Evolutionary conservation across 129 eudicot genomes (phyloP).

Genomic region (Artemisia tridentata): DNA sequence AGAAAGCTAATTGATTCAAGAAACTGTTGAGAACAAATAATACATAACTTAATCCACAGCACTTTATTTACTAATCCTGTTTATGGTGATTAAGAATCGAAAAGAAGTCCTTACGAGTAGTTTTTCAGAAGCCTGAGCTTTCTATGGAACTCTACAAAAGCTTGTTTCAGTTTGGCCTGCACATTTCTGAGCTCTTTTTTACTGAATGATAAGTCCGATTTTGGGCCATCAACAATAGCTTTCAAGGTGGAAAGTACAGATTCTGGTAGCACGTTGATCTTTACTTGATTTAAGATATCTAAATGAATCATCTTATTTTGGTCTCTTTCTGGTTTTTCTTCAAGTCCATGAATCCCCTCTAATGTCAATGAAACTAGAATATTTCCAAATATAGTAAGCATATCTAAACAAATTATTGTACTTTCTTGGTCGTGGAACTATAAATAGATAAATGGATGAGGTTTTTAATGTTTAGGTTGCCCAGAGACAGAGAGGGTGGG

Average conservation of each 20-base stretch:
- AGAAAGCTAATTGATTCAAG: constrained; percentile 64
- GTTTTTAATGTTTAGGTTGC: no score
- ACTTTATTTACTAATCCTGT: neutral
- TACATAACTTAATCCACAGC: neutral
- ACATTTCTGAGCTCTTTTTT: constrained; percentile 43
- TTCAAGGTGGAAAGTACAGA: constrained; percentile 52
- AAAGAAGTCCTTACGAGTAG: constrained; percentile 44
- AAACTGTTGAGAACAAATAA: constrained; percentile 35
- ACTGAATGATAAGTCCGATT: constrained; percentile 41
- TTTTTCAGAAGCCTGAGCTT: constrained; percentile 60
- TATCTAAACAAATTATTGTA: neutral
- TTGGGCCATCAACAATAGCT: constrained; percentile 33
- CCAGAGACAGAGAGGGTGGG: no score
- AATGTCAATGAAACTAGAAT: constrained; percentile 25
- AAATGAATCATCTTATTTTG: constrained; percentile 25
- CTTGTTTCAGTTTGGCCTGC: constrained; percentile 47
- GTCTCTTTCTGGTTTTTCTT: constrained; percentile 29
- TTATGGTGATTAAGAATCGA: neutral
- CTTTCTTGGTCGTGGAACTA: no score
- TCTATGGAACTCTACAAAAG: constrained; percentile 52
- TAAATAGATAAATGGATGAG: no score
- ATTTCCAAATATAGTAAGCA: neutral
- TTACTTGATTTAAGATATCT: constrained; percentile 46
- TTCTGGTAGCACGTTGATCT: constrained; percentile 52
- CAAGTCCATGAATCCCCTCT: constrained; percentile 43